Evolutionary conservation across 495 filamentous ascomycete species (phyloP), one percentile per base, ranked within the genome.

Genomic region (Penicillium flavigenum): DNA sequence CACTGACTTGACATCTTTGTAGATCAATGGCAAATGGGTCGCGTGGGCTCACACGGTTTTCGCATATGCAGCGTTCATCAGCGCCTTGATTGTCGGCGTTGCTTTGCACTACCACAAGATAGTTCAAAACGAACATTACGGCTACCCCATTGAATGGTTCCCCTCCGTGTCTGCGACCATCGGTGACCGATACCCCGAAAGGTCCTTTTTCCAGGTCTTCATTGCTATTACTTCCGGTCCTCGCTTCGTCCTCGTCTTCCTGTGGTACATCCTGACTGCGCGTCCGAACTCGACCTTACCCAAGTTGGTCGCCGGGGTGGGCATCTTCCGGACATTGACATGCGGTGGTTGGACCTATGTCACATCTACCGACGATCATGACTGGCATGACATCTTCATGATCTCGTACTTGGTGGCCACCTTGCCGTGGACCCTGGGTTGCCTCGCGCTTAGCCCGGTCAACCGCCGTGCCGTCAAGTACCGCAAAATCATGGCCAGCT

Each of bases 311-410:
- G 88, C 88, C 16, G 81, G 84, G 19, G 83, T 87, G 24, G 95
- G 95, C 48, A 38, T 97, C 45, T 89, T 96, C 65, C 84, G 95
- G 60, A 96, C 93, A 5, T 72, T 99, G 56, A 95, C 92, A 2
- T 99, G 95, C 66, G 95, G 93, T 51, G 95, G 95, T 38, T 99
- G 95, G 95, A 97, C 96, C 36, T 99, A 98, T 70, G 87, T 99
- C 49, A 99, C 95, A 20, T 97, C 92, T 39, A 98, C 95, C 10
- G 95, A 99, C 72, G 91, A 98, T 69, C 95, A 99, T 72, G 85
- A 93, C 70, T 97, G 91, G 92, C 95, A 99, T 68, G 95, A 99
- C 71, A 94, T 97, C 52, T 93, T 98, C 74, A 99, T 99, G 95
- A 96, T 99, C 63, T 96, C 91, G 27, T 99, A 99, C 70, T 75